Conservation (phyloP, 805 yeast genomes). For the Scheffersomyces ergatensis region DNA sequence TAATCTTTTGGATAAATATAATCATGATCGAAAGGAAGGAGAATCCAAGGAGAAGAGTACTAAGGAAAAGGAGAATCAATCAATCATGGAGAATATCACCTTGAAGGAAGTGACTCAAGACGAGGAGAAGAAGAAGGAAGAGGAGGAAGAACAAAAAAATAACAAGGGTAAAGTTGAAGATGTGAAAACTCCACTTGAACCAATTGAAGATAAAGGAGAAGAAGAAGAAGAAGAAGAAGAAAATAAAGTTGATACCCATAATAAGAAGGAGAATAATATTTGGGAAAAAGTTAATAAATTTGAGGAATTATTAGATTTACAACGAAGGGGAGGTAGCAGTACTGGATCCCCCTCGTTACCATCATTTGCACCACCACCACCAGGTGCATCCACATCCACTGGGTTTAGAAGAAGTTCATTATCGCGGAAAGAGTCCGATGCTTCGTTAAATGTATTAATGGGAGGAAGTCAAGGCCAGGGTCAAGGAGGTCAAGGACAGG, state of each 20-base stretch:
- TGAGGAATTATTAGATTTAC: slow-evolving; percentile 7
- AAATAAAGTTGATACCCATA: slow-evolving; percentile 1
- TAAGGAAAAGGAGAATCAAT: slow-evolving; percentile 4
- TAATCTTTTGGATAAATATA: slow-evolving; percentile 59
- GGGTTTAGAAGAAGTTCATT: slow-evolving; percentile 3
- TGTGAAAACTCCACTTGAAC: background rate
- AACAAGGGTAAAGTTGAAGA: background rate
- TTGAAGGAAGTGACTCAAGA: slow-evolving; percentile 7
- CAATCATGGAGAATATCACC: slow-evolving; percentile 9
- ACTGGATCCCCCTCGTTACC: background rate
- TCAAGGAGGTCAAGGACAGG: no score
- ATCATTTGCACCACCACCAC: background rate
- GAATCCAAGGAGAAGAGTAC: slow-evolving; percentile 13
- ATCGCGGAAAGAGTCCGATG: slow-evolving; percentile 11
- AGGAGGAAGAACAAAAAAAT: background rate
- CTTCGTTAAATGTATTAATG: slow-evolving; percentile 7
- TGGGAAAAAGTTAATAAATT: slow-evolving; percentile 11
- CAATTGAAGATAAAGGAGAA: background rate
- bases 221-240: background rate
- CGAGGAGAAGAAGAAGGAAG: background rate
- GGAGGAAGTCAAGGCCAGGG: background rate
- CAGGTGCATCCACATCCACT: background rate
- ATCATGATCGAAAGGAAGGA: slow-evolving; percentile 15
- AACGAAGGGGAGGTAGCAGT: background rate
- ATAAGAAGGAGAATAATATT: slow-evolving; percentile 13